Base-by-base conservation (phyloP, 1,139 yeast species). In the Meyerozyma smithsonii region DNA sequence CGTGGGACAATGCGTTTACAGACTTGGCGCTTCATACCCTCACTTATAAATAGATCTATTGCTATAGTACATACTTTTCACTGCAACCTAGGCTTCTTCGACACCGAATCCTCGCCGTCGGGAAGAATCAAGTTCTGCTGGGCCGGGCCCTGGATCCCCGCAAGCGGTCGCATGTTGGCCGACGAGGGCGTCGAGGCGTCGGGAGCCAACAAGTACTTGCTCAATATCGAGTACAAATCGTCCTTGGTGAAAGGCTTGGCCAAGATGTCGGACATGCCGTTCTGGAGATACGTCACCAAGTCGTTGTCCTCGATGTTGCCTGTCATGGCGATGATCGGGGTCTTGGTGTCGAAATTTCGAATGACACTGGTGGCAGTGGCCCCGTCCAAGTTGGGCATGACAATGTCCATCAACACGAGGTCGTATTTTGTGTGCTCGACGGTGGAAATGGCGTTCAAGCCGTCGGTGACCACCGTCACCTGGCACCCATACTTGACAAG, bases 251-350 rank as follows among this genome's bases (percentile, higher is more conserved):
- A 90, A 1, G 97, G 97, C 58, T 89, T 89, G 2, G 96, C 95
- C 50, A 90, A 66, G 38, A 89, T 85, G 61, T 88, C 96, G 41
- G 87, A 83, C 89, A 90, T 87, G 4, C 96, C 97, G 55, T 87
- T 89, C 49, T 84, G 85, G 44, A 85, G 67, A 58, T 88, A 89
- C 1, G 86, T 83, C 36, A 84, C 84, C 43, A 87, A 69, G 60
- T 86, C 95, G 49, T 83, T 80, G 48, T 83, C 86, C 51, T 84
- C 84, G 42, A 86, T 84, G 53, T 86, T 86, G 30, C 95, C 94
- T 3, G 96, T 88, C 96, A 90, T 88, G 35, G 96, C 95, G 47
- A 89, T 84, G 46, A 90, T 86, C 5, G 97, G 97, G 0, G 96
- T 87, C 43, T 74, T 76, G 18, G 81, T 79, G 56, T 88, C 95